Percentiles rank a stretch among this genome's conserved stretches.
Evolutionary conservation across 192 early-diverging fungal species (phyloP).

Genomic region (Coemansia sp.): DNA sequence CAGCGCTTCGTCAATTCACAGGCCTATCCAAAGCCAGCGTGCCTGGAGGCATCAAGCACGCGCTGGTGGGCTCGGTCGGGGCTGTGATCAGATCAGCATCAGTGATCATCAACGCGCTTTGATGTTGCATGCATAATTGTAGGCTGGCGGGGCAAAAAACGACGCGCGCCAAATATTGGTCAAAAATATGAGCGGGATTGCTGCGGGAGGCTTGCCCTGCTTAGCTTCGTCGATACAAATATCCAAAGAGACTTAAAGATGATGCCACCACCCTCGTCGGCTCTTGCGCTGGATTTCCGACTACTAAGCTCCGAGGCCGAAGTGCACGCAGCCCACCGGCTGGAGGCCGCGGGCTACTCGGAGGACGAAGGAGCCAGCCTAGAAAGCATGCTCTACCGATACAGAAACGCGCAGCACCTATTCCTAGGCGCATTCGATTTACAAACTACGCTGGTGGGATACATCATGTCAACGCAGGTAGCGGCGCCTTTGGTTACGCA

Average conservation of each 20-base stretch:
- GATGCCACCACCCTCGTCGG: too few relatives aligned
- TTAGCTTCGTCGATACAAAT: not conserved
- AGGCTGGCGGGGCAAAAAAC: too few relatives aligned
- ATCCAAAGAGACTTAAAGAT: not conserved
- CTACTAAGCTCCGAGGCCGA: constrained; percentile 8
- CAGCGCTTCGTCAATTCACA: too few relatives aligned
- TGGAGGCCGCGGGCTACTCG: constrained; percentile 26
- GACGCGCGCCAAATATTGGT: too few relatives aligned
- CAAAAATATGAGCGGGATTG: too few relatives aligned
- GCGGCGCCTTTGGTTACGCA: constrained; percentile 52
- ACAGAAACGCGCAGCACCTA: constrained; percentile 20
- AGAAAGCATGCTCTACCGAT: constrained; percentile 30
- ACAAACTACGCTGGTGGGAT: constrained; percentile 49
- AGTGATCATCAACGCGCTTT: too few relatives aligned
- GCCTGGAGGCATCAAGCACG: too few relatives aligned
- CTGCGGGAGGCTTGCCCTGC: too few relatives aligned
- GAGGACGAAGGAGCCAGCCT: constrained; percentile 37
- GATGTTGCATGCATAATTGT: too few relatives aligned
- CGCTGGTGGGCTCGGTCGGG: too few relatives aligned
- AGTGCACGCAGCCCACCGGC: constrained; percentile 7
- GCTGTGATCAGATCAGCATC: too few relatives aligned
- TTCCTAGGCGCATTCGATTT: constrained; percentile 37
- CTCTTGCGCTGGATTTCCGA: constrained; percentile 9
- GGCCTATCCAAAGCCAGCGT: too few relatives aligned
- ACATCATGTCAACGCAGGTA: constrained; percentile 57